Evolutionary conservation across 2,329 filamentous ascomycete species (phyloP).

Genomic region (Trichoderma aggressivum): DNA sequence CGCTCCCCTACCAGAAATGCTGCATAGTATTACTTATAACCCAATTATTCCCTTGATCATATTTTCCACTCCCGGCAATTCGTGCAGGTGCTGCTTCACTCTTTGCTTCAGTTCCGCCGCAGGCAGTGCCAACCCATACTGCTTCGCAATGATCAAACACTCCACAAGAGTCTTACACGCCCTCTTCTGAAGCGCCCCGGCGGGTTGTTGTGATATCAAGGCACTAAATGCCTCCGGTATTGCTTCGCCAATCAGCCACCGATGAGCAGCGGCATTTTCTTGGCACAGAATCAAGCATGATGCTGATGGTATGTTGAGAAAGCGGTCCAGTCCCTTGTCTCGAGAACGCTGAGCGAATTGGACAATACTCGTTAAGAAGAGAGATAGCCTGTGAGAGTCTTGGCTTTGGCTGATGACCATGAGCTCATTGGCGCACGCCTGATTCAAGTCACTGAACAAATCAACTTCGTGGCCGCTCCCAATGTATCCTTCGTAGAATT

Average conservation of each 20-base stretch:
- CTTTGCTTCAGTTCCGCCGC: not conserved
- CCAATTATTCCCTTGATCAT: not conserved
- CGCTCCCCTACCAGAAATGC: not conserved
- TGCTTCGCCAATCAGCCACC: constrained; percentile 1
- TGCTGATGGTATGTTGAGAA: not conserved
- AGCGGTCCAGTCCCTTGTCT: not conserved
- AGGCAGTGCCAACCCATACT: not conserved
- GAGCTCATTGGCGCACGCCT: constrained; percentile 2
- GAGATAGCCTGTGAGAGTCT: not conserved
- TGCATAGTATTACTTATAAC: not conserved
- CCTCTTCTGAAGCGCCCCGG: not conserved
- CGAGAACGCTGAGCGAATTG: constrained; percentile 1
- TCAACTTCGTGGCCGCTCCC: not conserved
- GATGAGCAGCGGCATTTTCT: not conserved
- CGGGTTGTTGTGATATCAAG: not conserved
- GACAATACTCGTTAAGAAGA: not conserved
- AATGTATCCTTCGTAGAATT: constrained; percentile 8
- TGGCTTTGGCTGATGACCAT: not conserved
- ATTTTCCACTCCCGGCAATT: not conserved
- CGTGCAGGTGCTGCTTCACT: not conserved
- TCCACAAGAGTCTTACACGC: not conserved
- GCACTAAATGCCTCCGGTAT: not conserved
- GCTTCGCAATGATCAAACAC: not conserved
- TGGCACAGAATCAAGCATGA: constrained; percentile 1
- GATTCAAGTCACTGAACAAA: not conserved